Conservation (phyloP, 441 rosid species). For the Populus hybrid region DNA sequence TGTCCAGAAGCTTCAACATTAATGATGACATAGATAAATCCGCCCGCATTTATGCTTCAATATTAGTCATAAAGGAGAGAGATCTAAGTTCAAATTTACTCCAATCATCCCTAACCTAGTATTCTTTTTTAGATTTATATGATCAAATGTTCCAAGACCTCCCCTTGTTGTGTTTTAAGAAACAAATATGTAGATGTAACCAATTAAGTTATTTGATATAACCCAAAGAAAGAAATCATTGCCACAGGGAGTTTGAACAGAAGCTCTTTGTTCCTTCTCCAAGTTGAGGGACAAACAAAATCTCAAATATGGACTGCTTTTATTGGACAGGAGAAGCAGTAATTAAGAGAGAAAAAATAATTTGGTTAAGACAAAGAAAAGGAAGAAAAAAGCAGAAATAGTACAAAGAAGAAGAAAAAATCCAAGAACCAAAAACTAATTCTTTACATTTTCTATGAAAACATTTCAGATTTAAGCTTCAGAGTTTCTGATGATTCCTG, state of each 20-base stretch:
- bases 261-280: neutral
- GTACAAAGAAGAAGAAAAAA: no score
- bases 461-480: neutral
- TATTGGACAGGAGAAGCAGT: neutral
- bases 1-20: neutral
- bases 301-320: neutral
- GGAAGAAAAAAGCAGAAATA: no score
- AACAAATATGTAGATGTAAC: neutral
- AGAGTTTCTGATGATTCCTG: neutral
- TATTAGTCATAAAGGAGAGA: neutral
- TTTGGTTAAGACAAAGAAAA: no score
- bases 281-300: neutral
- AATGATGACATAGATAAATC: neutral
- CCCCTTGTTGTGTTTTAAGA: neutral
- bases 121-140: neutral
- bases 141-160: neutral
- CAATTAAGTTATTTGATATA: neutral
- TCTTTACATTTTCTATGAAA: neutral
- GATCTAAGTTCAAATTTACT: neutral
- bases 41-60: no score
- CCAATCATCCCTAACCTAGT: neutral
- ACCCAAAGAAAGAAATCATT: neutral
- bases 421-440: neutral
- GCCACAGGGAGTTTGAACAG: neutral
- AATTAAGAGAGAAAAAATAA: neutral